Conservation (phyloP, 1,284 basidiomycete genomes). For the Pterulicium gracile region DNA sequence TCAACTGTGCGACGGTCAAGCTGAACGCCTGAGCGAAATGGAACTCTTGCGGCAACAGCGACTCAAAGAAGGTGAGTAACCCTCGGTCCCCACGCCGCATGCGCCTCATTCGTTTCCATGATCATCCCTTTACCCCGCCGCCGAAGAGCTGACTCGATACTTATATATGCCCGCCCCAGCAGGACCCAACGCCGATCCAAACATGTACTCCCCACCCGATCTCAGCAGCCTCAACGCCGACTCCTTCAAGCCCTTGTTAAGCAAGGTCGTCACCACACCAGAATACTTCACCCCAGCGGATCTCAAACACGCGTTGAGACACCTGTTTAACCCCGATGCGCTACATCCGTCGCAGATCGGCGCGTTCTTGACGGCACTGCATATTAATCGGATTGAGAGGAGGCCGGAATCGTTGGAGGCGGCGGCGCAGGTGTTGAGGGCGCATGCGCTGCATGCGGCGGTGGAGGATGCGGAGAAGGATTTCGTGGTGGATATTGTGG, state of each 20-base stretch:
- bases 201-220: too few relatives aligned
- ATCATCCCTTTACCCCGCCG: too few relatives aligned
- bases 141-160: too few relatives aligned
- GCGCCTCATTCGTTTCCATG: too few relatives aligned
- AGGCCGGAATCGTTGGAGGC: conserved; percentile 68
- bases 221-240: conserved; percentile 36
- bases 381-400: conserved; percentile 65
- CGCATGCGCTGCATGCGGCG: conserved; percentile 50
- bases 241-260: conserved; percentile 67
- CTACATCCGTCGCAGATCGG: conserved; percentile 67
- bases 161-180: too few relatives aligned
- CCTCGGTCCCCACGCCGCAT: too few relatives aligned
- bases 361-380: conserved; percentile 75
- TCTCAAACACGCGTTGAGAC: conserved; percentile 58
- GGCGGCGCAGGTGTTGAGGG: conserved; percentile 64
- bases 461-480: conserved; percentile 49
- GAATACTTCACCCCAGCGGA: conserved; percentile 66
- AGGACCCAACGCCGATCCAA: too few relatives aligned
- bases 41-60: too few relatives aligned
- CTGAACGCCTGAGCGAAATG: too few relatives aligned
- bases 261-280: conserved; percentile 69
- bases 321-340: conserved; percentile 58
- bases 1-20: too few relatives aligned
- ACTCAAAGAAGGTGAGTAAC: too few relatives aligned
- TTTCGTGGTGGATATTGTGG: conserved; percentile 64